Percentiles rank a stretch among this genome's conserved stretches.
Conservation (phyloP, 495 filamentous ascomycete genomes). For the Ramalina intermedia region DNA sequence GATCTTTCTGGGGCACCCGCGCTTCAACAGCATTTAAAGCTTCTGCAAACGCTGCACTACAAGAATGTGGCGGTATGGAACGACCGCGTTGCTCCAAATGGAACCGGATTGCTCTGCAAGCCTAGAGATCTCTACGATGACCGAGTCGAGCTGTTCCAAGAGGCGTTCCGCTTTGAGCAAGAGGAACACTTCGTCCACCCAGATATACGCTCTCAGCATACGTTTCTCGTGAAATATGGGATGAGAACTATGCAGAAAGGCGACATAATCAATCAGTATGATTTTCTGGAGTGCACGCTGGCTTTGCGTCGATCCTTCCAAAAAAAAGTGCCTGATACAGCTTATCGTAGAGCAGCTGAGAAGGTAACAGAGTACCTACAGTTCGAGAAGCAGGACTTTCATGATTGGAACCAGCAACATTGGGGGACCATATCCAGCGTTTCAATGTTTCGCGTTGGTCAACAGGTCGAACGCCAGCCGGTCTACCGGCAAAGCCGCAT, state of each 20-base stretch:
- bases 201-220: background rate
- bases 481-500: slow-evolving; percentile 14
- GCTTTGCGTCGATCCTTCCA: background rate
- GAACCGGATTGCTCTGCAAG: background rate
- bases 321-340: no score
- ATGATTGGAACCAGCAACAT: background rate
- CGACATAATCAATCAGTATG: background rate
- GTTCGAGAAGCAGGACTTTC: slow-evolving; percentile 1
- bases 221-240: background rate
- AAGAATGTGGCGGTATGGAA: background rate
- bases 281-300: slow-evolving; percentile 4
- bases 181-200: slow-evolving; percentile 1
- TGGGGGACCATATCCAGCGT: slow-evolving; percentile 1
- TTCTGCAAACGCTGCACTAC: background rate
- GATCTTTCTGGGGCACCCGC: background rate
- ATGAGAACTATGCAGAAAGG: background rate
- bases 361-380: background rate
- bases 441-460: no score
- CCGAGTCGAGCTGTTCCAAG: background rate
- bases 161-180: slow-evolving; percentile 1
- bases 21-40: background rate
- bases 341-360: background rate
- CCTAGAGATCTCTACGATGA: slow-evolving; percentile 4
- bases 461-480: background rate
- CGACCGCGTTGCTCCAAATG: background rate